Base-by-base conservation (phyloP, 2,329 filamentous ascomycete species). In the Fusarium sp. region DNA sequence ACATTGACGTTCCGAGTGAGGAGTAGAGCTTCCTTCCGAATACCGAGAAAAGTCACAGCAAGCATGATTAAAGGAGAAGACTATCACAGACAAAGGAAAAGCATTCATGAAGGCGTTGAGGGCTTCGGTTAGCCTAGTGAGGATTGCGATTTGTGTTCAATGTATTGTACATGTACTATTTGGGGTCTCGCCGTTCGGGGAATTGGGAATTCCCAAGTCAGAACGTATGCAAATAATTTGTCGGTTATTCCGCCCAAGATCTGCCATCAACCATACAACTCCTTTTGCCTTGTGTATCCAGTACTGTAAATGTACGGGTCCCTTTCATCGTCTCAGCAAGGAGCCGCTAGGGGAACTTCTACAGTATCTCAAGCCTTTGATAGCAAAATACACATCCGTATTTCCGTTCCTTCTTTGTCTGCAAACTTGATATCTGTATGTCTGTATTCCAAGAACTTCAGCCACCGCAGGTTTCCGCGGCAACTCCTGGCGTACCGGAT, bases 1-100 rank as follows among this genome's bases (percentile, higher is more conserved):
- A 91, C 69, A 81, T 94, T 60, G 80, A 73, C n/a, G 63, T 72
- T 60, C 73, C 79, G 5, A 61, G 64, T 17, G 71, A 79, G 39
- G 78, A 79, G 62, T 82, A 79, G 73, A 72, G 68, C 70, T 78
- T 76, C 62, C 48, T 73, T n/a, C 58, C 63, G 26, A 74, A 62
- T 39, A 38, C 66, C 39, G 52, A 68, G 36, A 73, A 54, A 31
- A 70, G 44, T 60, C 69, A 66, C 39, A 51, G 48, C 38, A 75
- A 63, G 58, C 39, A 41, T 61, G 55, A 56, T 49, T 73, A 45
- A 73, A 36, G 56, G 31, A 42, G 36, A 44, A 52, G 56, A 60
- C 52, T 41, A 60, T 31, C 33, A 45, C 28, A 42, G 52, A 45
- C 22, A 66, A 65, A 47, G 73, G 22, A 42, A 47, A 33, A 61